Conservation (phyloP, 345 rosid species). For the Euphorbia tirucalli region DNA sequence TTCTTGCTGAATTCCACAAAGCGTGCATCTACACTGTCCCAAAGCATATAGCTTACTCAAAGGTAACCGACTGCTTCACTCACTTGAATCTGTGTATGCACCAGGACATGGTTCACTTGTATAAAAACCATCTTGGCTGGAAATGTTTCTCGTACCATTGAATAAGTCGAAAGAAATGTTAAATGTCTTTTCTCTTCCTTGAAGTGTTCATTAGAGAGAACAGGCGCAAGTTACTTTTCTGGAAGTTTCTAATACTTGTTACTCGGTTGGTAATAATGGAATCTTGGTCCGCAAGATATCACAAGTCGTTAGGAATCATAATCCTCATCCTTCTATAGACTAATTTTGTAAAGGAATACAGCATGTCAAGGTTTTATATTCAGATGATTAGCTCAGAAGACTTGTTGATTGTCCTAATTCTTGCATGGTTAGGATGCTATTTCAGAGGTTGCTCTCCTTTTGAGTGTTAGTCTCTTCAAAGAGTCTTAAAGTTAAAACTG, state of each 20-base stretch:
- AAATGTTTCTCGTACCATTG: background rate
- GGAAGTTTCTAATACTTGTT: background rate
- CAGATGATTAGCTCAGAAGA: no score
- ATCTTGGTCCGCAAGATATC: background rate
- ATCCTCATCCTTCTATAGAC: background rate
- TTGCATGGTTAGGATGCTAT: no score
- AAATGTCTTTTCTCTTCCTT: background rate
- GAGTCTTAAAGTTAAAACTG: no score
- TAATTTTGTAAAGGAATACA: background rate
- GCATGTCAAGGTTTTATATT: no score
- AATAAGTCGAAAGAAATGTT: background rate
- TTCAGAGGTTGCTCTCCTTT: no score
- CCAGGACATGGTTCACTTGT: background rate
- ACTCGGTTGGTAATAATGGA: background rate
- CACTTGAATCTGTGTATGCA: background rate
- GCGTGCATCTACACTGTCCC: constrained; percentile 92
- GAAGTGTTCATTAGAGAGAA: background rate
- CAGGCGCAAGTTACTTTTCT: background rate
- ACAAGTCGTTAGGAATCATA: background rate
- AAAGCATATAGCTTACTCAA: constrained; percentile 60
- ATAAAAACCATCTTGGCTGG: background rate
- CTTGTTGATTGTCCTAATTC: no score
- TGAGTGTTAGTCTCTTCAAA: no score
- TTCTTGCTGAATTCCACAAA: constrained; percentile 83
- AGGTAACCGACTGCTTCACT: constrained; percentile 43